Evolutionary conservation across 2,329 filamentous ascomycete genomes (phyloP), one percentile per base, ranked within the genome.

Genomic region (Paracoccidioides brasiliensis): DNA sequence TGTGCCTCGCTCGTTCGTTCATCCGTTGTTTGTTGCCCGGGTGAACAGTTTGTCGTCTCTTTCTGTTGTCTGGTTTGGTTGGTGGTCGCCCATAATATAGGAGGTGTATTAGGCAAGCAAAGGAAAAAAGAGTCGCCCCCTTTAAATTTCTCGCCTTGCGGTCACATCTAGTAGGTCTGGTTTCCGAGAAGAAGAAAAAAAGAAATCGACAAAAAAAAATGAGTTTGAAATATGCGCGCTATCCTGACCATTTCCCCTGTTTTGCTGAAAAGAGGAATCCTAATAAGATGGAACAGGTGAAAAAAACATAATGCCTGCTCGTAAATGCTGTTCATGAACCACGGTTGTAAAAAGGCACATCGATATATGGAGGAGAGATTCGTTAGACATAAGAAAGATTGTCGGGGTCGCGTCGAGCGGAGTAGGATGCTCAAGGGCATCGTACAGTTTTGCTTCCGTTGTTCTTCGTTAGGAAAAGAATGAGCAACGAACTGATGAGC

Each of bases 271-370:
- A 42, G 33, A 33, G 10, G 3, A 33, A 33, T 14, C 44, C 14
- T 2, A n/a, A 35, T 10, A 48, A n/a, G 44, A 35, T 48, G 12
- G 14, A 53, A 52, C 53, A 56, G 54, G 56, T 57, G 62, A 57
- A 59, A 60, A 56, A 64, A 60, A 65, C 64, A 66, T 62, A 65
- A 61, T 62, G 59, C 50, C 50, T 52, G 38, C 50, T 52, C 38
- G 50, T 33, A 41, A 42, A 41, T 52, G 50, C 50, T 52, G 50
- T 52, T 52, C 50, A 42, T 60, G 61, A 62, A 64, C 67, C 64
- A 67, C 68, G 10, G 41, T 12, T 41, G 12, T 52, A 52, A 52
- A 52, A 52, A 32, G 38, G 42, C 38, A 52, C 14, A 28, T 52
- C 38, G 37, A 41, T 8, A 33, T 41, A 52, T 30, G 37, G 12